Conservation (phyloP, 2,329 filamentous ascomycete species). For the Rhinocladiella mackenziei region DNA sequence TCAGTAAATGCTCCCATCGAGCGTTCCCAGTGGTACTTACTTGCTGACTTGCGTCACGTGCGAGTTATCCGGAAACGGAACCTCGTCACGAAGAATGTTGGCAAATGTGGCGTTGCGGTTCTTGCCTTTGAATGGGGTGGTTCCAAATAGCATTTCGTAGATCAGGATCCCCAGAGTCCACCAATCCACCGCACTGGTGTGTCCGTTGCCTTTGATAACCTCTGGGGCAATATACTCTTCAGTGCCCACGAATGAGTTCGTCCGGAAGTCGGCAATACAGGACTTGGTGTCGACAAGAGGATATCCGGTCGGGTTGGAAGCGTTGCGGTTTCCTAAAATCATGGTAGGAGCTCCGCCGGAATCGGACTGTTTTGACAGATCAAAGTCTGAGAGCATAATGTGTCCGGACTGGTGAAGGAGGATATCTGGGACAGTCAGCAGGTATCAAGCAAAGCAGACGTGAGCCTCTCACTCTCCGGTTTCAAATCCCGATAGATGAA, state of each 20-base stretch:
- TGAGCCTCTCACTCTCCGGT: conserved; percentile 72
- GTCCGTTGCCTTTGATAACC: conserved; percentile 96
- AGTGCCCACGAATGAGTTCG: conserved; percentile 96
- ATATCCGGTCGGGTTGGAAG: conserved; percentile 77
- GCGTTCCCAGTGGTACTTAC: conserved; percentile 55
- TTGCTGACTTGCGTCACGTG: conserved; percentile 83
- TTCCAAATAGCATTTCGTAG: conserved; percentile 98
- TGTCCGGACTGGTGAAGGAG: conserved; percentile 97
- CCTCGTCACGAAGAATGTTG: conserved; percentile 92
- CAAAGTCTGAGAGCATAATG: conserved; percentile 99
- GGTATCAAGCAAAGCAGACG: conserved; percentile 6
- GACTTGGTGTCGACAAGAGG: conserved; percentile 98
- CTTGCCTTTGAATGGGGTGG: conserved; percentile 98
- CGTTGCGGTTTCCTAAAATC: conserved; percentile 83
- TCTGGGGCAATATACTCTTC: conserved; percentile 99
- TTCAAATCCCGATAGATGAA: conserved; percentile 99
- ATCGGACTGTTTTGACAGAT: conserved; percentile 95
- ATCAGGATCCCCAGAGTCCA: conserved; percentile 97
- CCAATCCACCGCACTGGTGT: conserved; percentile 98
- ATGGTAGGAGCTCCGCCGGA: conserved; percentile 94
- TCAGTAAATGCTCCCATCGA: not conserved
- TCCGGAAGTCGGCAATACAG: conserved; percentile 96
- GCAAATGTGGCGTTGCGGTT: conserved; percentile 97
- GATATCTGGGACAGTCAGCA: conserved; percentile 67
- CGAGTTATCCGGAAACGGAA: conserved; percentile 87